A percentile compares a stretch with the other conserved stretches of the same genome.
Evolutionary conservation across 371 early-diverging fungal species (phyloP).

Genomic region (Choanephora cucurbitarum): DNA sequence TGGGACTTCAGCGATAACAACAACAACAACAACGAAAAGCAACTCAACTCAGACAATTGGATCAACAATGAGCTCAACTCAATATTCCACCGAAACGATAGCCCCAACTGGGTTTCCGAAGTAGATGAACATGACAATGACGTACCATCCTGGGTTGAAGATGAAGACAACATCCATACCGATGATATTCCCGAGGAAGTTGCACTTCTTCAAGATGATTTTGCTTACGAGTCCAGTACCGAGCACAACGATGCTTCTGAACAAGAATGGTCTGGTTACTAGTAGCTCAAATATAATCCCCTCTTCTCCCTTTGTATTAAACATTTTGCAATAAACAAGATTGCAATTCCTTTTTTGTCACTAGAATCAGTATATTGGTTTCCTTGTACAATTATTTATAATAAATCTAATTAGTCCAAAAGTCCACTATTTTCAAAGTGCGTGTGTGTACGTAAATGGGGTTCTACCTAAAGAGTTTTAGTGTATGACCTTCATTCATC

Average conservation of each 20-base stretch:
- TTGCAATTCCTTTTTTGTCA: too few species aligned
- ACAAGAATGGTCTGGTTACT: conserved; percentile 15
- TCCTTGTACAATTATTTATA: too few species aligned
- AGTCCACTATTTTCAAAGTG: too few species aligned
- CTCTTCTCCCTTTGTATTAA: neutral
- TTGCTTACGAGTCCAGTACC: conserved; percentile 2
- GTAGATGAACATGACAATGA: conserved; percentile 2
- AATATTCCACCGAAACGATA: neutral
- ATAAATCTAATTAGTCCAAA: too few species aligned
- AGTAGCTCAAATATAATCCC: neutral
- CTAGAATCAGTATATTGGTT: too few species aligned
- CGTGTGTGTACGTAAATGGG: too few species aligned
- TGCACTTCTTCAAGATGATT: conserved; percentile 17
- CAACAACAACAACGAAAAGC: neutral
- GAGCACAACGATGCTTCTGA: conserved; percentile 5
- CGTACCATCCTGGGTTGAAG: neutral
- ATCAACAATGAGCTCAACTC: neutral
- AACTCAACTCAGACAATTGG: too few species aligned
- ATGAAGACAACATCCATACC: neutral
- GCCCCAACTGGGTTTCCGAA: conserved; percentile 5
- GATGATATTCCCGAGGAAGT: conserved; percentile 9
- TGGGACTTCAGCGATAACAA: neutral
- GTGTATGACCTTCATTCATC: too few species aligned
- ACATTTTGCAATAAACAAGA: too few species aligned
- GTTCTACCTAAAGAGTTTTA: too few species aligned